These are phyloP conservation scores for Trichaptum fuscoviolaceum DNA, from an alignment of 768 basidiomycete species.

Conservation along the genomic window DNA sequence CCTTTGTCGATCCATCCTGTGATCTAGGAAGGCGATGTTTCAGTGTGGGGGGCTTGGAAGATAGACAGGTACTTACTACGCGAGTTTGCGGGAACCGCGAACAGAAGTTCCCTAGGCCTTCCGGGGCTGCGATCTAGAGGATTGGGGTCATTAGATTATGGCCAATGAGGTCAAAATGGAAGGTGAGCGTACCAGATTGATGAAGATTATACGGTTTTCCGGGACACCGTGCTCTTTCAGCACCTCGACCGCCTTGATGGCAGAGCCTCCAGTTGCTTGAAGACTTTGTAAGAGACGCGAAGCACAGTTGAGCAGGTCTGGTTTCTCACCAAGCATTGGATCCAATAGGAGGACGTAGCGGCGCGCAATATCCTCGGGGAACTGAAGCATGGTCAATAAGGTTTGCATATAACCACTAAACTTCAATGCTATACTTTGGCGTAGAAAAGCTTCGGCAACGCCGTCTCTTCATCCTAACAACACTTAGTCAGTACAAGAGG, in stretches of 20 bases:
- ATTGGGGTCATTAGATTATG: not conserved
- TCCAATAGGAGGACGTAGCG: slow-evolving; percentile 94
- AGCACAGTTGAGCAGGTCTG: not conserved
- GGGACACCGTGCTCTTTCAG: slow-evolving; percentile 88
- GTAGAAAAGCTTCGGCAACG: slow-evolving; percentile 89
- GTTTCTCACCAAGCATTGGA: slow-evolving; percentile 84
- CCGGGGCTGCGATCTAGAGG: slow-evolving; percentile 79
- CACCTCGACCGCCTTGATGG: slow-evolving; percentile 96
- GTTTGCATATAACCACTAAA: not conserved
- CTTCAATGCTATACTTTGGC: slow-evolving; percentile 49
- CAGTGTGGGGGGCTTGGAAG: not conserved
- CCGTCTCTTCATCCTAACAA: slow-evolving; percentile 89
- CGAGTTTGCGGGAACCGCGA: slow-evolving; percentile 66
- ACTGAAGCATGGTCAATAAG: slow-evolving; percentile 35
- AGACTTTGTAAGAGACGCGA: not conserved
- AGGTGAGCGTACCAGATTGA: slow-evolving; percentile 62
- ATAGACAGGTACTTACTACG: slow-evolving; percentile 49
- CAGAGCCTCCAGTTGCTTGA: slow-evolving; percentile 90
- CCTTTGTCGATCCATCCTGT: slow-evolving; percentile 96
- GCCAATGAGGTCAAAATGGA: not conserved
- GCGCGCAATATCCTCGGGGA: slow-evolving; percentile 87
- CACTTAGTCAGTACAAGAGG: slow-evolving; percentile 2
- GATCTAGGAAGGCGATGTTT: slow-evolving; percentile 42
- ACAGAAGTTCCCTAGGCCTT: slow-evolving; percentile 82
- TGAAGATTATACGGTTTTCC: slow-evolving; percentile 92